A percentile compares a stretch with the other conserved stretches of the same genome.
Evolutionary conservation across 2,329 filamentous ascomycete species (phyloP).

Genomic region (Pseudopyricularia javanii): DNA sequence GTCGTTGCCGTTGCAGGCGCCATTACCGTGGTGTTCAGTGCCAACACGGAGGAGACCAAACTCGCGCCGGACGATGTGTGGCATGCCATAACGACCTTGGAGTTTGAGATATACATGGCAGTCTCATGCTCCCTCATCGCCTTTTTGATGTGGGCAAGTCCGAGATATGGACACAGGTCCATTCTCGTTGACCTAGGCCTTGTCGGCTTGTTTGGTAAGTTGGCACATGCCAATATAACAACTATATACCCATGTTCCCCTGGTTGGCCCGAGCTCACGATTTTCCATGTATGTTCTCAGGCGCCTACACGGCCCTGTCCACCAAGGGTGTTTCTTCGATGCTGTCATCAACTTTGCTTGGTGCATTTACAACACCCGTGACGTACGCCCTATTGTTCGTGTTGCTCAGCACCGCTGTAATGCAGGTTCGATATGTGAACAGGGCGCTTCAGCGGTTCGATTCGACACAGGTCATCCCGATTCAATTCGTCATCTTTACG

Average conservation of each 20-base stretch:
- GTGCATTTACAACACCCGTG: constrained; percentile 81
- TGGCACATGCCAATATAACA: not conserved
- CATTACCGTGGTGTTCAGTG: constrained; percentile 85
- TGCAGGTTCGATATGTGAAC: constrained; percentile 97
- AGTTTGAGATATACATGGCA: constrained; percentile 82
- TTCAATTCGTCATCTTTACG: constrained; percentile 95
- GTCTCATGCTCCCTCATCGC: constrained; percentile 65
- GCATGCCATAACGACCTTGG: constrained; percentile 74
- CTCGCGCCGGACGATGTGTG: constrained; percentile 84
- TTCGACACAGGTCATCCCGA: constrained; percentile 94
- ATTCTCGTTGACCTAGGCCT: constrained; percentile 89
- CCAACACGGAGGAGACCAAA: constrained; percentile 79
- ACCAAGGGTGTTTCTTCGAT: constrained; percentile 96
- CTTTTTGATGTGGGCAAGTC: constrained; percentile 69
- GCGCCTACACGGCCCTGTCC: constrained; percentile 89
- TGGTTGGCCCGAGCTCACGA: not conserved
- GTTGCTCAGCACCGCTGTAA: constrained; percentile 71
- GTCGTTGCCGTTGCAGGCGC: constrained; percentile 77
- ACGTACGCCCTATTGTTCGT: constrained; percentile 77
- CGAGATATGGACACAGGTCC: constrained; percentile 69
- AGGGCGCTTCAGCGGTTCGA: constrained; percentile 79
- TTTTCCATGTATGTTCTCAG: constrained; percentile 24
- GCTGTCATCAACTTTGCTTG: constrained; percentile 80
- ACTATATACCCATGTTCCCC: not conserved
- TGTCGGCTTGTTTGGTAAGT: constrained; percentile 80